Conservation (phyloP, 805 yeast genomes). For the Candida caryicola region DNA sequence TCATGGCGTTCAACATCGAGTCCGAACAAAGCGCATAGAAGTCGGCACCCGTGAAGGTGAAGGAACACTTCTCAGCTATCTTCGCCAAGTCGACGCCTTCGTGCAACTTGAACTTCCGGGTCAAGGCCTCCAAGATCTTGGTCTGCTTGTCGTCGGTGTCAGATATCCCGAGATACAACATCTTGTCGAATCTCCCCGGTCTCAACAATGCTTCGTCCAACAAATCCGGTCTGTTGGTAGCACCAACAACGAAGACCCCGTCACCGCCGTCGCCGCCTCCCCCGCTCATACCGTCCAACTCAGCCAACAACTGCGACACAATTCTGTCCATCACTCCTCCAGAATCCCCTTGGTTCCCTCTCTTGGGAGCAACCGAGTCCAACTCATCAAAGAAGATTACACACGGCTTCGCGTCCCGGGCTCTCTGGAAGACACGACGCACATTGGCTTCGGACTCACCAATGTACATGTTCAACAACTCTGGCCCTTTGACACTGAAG, state of each 20-base stretch:
- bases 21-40: conserved; percentile 95
- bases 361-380: conserved; percentile 96
- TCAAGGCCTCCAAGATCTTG: conserved; percentile 81
- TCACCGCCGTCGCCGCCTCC: conserved; percentile 52
- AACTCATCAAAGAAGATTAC: conserved; percentile 96
- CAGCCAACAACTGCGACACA: conserved; percentile 92
- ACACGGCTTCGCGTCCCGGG: conserved; percentile 96
- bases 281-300: conserved; percentile 93
- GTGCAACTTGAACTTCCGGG: conserved; percentile 71
- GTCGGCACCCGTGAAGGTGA: conserved; percentile 96
- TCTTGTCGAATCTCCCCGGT: conserved; percentile 93
- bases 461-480: conserved; percentile 92
- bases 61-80: conserved; percentile 73
- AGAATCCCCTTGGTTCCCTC: conserved; percentile 98
- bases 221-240: conserved; percentile 94
- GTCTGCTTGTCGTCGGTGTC: conserved; percentile 88
- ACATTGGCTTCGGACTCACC: conserved; percentile 99
- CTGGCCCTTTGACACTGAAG: conserved; percentile 97
- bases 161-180: conserved; percentile 89
- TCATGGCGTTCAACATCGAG: conserved; percentile 95
- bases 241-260: conserved; percentile 98
- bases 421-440: conserved; percentile 87
- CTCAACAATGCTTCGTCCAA: conserved; percentile 90
- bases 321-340: conserved; percentile 99
- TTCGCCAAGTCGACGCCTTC: conserved; percentile 54